Conservation (phyloP, 2,329 filamentous ascomycete species). For the Trichoderma sp. region DNA sequence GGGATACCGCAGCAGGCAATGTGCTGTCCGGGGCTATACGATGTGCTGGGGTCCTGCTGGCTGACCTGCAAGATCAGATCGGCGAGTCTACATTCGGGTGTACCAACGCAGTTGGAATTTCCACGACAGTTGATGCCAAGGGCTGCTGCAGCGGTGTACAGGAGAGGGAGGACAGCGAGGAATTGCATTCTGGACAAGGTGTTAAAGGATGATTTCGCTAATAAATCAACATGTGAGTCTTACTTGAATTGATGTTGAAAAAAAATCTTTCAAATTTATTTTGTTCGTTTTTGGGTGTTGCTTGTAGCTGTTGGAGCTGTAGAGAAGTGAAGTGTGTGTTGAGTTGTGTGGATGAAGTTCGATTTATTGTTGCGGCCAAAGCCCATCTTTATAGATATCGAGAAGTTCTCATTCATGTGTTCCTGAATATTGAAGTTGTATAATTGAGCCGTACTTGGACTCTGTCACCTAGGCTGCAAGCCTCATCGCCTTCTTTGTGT, state of each 20-base stretch:
- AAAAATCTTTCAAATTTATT: not conserved
- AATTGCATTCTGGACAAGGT: constrained; percentile 7
- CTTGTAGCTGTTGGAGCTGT: not conserved
- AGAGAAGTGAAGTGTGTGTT: not conserved
- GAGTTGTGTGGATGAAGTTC: not conserved
- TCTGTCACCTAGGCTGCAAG: not conserved
- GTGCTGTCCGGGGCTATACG: constrained; percentile 21
- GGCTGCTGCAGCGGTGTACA: constrained; percentile 13
- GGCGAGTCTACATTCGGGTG: constrained; percentile 21
- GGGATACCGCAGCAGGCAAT: constrained; percentile 27
- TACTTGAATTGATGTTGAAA: not conserved
- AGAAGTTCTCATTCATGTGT: not conserved
- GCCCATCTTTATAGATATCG: constrained; percentile 18
- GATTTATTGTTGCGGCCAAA: not conserved
- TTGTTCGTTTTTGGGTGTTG: not conserved
- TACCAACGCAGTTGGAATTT: constrained; percentile 25
- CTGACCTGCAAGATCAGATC: constrained; percentile 28
- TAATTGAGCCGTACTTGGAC: not conserved
- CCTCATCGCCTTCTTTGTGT: not conserved
- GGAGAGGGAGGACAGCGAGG: constrained; percentile 9
- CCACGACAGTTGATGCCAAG: constrained; percentile 27
- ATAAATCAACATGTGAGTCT: not conserved
- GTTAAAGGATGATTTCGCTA: not conserved
- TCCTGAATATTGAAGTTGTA: not conserved
- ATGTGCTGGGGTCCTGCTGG: constrained; percentile 12